These are phyloP conservation scores for Quercus glauca DNA, from an alignment of 306 rosid species.

Conservation along the genomic window DNA sequence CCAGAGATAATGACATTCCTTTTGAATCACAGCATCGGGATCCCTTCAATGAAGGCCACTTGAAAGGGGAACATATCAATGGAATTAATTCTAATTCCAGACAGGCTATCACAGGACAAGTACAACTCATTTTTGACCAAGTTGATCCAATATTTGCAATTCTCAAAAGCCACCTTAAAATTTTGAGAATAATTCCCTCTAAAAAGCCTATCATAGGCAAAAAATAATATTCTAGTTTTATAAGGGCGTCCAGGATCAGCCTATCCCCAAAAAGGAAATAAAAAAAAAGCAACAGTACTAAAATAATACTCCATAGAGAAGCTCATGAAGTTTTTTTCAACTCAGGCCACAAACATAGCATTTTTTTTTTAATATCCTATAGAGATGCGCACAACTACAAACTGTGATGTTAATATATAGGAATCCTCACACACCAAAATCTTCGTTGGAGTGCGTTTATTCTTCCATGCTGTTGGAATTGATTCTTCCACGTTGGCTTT, in stretches of 20 bases:
- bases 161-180: background rate
- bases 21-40: background rate
- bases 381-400: background rate
- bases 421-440: conserved; percentile 43
- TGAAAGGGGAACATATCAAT: background rate
- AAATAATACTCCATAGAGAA: background rate
- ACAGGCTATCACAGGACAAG: background rate
- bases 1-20: background rate
- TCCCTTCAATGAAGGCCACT: background rate
- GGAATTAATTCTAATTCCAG: background rate
- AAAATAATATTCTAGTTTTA: background rate
- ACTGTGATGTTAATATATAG: conserved; percentile 15
- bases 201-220: background rate
- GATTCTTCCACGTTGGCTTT: conserved; percentile 42
- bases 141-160: background rate
- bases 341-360: no score
- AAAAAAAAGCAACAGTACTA: background rate
- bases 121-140: background rate
- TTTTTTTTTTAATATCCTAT: background rate
- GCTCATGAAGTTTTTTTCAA: background rate
- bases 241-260: background rate
- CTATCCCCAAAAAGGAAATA: background rate
- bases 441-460: conserved; percentile 74
- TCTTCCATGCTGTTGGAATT: conserved; percentile 44
- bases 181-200: background rate